These are phyloP conservation scores for Ulota crispa DNA, from an alignment of 225 moss, liverwort and hornwort species.

Conservation along the genomic window DNA sequence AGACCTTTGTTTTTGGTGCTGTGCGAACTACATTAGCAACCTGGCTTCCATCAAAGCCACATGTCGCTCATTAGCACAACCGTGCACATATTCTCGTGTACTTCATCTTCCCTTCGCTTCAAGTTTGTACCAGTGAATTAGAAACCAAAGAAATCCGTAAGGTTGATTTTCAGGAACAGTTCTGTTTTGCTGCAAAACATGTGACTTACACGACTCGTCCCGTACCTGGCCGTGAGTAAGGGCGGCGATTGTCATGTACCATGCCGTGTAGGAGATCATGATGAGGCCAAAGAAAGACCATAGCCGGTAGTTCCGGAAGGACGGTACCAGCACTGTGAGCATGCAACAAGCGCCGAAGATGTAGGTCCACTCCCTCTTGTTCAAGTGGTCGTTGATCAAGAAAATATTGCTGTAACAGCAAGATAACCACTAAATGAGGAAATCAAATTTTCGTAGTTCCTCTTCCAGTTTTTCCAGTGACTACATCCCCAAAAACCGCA, in stretches of 20 bases:
- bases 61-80: not conserved
- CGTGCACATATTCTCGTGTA: not conserved
- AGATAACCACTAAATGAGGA: not conserved
- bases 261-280: slow-evolving; percentile 94
- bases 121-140: not conserved
- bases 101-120: not conserved
- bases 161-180: too few relatives aligned
- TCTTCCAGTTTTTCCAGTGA: not conserved
- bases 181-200: not conserved
- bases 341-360: slow-evolving; percentile 91
- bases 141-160: not conserved
- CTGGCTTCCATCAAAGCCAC: slow-evolving; percentile 36
- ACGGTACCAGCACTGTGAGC: slow-evolving; percentile 75
- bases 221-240: slow-evolving; percentile 79
- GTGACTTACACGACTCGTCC: not conserved
- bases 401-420: slow-evolving; percentile 67
- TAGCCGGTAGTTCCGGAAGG: slow-evolving; percentile 85
- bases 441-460: not conserved
- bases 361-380: slow-evolving; percentile 98
- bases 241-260: slow-evolving; percentile 92
- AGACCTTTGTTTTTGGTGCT: slow-evolving; percentile 68
- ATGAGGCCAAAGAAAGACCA: slow-evolving; percentile 93
- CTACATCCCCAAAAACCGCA: not conserved
- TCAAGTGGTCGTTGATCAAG: slow-evolving; percentile 70
- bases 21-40: slow-evolving; percentile 50